These are phyloP conservation scores for Blastomyces percursus DNA, from an alignment of 2,329 filamentous ascomycete species.

Conservation along the genomic window DNA sequence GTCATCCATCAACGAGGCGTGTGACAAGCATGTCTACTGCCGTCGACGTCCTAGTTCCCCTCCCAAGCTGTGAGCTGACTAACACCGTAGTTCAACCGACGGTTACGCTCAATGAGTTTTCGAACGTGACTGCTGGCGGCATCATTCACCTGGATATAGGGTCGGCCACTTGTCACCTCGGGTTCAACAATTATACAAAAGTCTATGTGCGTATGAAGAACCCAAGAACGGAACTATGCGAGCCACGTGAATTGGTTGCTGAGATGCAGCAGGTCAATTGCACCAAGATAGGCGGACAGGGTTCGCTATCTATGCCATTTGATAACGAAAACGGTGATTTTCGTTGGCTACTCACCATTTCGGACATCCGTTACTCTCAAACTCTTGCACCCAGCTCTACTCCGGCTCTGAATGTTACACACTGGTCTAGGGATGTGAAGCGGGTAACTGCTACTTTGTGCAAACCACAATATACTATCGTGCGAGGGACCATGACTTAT, in stretches of 20 bases:
- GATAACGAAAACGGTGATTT: background rate
- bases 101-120: background rate
- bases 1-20: too few species aligned
- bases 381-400: background rate
- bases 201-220: background rate
- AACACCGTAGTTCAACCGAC: background rate
- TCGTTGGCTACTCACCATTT: background rate
- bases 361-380: constrained; percentile 2
- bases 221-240: background rate
- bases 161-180: background rate
- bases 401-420: background rate
- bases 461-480: constrained; percentile 2
- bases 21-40: background rate
- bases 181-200: background rate
- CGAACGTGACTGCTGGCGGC: background rate
- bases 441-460: background rate
- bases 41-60: background rate
- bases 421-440: background rate
- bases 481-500: background rate
- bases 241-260: background rate
- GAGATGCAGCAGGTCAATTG: background rate
- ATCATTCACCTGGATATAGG: background rate
- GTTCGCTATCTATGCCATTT: background rate
- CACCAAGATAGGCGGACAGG: background rate
- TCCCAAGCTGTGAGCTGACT: background rate